Conservation (phyloP, 257 asterid genomes). For the Fraxinus excelsior region DNA sequence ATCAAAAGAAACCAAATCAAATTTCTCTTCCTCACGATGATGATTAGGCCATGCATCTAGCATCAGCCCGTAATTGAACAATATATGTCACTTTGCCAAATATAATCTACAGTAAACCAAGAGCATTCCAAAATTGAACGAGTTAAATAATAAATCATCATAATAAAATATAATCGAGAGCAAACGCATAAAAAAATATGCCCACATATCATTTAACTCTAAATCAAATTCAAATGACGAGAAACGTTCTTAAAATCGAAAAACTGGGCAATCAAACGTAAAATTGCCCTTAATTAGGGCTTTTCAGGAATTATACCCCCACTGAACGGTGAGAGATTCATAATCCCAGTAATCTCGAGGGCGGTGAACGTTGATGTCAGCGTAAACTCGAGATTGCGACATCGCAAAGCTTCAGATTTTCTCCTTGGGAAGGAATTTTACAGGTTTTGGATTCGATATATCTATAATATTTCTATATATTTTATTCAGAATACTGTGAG, state of each 20-base stretch:
- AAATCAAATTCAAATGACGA: neutral
- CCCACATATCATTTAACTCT: neutral
- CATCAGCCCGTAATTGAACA: neutral
- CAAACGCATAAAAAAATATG: neutral
- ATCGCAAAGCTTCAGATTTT: conserved; percentile 35
- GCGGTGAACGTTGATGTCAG: conserved; percentile 54
- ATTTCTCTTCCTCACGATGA: neutral
- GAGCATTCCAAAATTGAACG: neutral
- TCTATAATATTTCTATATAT: neutral
- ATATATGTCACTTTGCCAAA: neutral
- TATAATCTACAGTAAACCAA: neutral
- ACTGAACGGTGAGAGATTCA: conserved; percentile 58
- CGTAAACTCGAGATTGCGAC: conserved; percentile 61
- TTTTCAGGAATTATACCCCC: conserved; percentile 43
- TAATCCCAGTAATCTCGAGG: conserved; percentile 64
- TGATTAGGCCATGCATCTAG: neutral
- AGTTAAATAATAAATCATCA: neutral
- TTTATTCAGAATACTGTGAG: neutral
- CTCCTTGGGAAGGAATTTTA: conserved; percentile 9
- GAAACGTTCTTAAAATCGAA: neutral
- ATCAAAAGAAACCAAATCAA: neutral
- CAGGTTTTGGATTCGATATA: conserved; percentile 4
- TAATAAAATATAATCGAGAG: neutral
- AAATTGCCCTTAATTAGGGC: neutral
- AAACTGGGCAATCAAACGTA: neutral